Evolutionary conservation across 371 early-diverging fungal genomes (phyloP), one percentile per base, ranked within the genome.

Genomic region (Entomophthora muscae): DNA sequence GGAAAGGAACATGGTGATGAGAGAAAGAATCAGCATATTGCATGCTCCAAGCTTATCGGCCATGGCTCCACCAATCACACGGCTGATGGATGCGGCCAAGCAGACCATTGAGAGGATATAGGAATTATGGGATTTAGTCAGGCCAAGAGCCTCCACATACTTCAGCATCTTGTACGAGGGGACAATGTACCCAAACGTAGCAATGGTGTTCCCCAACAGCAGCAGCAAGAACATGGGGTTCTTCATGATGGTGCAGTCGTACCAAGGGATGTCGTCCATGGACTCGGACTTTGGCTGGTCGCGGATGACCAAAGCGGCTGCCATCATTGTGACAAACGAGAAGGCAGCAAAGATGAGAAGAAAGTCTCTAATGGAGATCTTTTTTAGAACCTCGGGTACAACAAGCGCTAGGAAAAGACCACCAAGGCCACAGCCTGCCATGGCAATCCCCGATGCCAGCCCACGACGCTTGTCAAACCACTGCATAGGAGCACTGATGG

Each of bases 361-460:
- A 10, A 42, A 5, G 42, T 5, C 5, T 17, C 42, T 42, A 17
- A 10, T 17, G 10, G 10, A 5, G 42, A 42, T 10, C 17, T 42
- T 26, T 3, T 68, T 67, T 29, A 77, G 42, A 10, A 42, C 5
- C 42, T 17, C 17, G 42, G 42, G 82, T 65, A 83, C 71, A 5
- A 89, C 67, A 26, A 84, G 83, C 0, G 84, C 78, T 67, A 89
- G 70, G 22, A 83, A 74, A 1, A 89, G 73, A 0, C 90, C 89
- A 27, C 90, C 91, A 29, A 88, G 67, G 12, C 91, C 91, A 3
- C 80, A 78, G 1, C 92, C 92, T 64, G 85, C 75, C 30, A 82
- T 79, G 32, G 83, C 80, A 2, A 93, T 68, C 1, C 90, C 91
- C 3, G 83, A 74, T 2, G 86, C 89, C 33, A 91, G 65, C 0